A percentile compares a stretch with the other conserved stretches of the same genome.
Conservation (phyloP, 768 basidiomycete genomes). For the Hypsizygus marmoreus region DNA sequence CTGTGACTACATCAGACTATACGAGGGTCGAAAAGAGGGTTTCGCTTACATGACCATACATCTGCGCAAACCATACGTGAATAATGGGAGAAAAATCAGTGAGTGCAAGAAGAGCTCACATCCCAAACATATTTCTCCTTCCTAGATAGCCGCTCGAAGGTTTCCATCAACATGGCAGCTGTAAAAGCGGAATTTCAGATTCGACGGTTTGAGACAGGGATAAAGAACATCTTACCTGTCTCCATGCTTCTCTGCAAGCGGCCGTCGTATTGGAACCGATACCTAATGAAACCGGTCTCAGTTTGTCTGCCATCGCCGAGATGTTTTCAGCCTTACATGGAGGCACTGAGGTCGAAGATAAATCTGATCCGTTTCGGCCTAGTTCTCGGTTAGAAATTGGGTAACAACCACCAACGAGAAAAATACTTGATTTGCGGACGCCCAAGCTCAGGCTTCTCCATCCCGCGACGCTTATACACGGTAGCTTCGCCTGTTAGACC, state of each 20-base stretch:
- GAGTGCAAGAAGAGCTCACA: slow-evolving; percentile 41
- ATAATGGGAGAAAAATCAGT: not conserved
- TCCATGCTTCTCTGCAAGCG: slow-evolving; percentile 64
- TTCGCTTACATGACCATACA: slow-evolving; percentile 61
- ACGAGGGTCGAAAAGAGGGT: not conserved
- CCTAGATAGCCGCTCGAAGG: slow-evolving; percentile 59
- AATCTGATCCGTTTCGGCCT: slow-evolving; percentile 72
- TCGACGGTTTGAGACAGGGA: not conserved
- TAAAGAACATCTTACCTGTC: slow-evolving; percentile 47
- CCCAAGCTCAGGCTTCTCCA: slow-evolving; percentile 70
- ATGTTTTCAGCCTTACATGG: slow-evolving; percentile 45
- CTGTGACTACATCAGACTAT: slow-evolving; percentile 28
- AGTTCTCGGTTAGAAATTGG: not conserved
- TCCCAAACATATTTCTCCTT: slow-evolving; percentile 81
- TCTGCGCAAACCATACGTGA: slow-evolving; percentile 34
- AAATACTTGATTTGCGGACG: slow-evolving; percentile 66
- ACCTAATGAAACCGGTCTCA: slow-evolving; percentile 37
- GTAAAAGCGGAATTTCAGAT: not conserved
- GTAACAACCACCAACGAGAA: not conserved
- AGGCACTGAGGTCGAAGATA: slow-evolving; percentile 69
- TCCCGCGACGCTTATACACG: slow-evolving; percentile 69
- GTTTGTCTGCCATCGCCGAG: not conserved
- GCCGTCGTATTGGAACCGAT: slow-evolving; percentile 74
- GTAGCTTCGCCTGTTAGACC: slow-evolving; percentile 69
- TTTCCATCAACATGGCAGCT: slow-evolving; percentile 80